Conservation (phyloP, 495 filamentous ascomycete species). For the Aspergillus avenaceus region DNA sequence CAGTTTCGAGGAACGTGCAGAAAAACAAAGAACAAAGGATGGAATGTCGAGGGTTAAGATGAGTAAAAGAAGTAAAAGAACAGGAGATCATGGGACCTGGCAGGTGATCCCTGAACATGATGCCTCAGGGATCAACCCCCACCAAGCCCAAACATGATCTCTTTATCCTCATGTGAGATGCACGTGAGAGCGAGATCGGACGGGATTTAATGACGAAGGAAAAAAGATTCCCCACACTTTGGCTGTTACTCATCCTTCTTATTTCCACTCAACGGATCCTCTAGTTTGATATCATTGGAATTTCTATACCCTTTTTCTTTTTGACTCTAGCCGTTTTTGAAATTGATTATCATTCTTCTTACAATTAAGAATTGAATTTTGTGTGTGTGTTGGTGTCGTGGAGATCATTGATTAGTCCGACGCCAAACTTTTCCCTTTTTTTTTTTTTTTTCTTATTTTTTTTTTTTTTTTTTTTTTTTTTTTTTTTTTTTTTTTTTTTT, state of each 20-base stretch:
- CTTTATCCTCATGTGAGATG: slow-evolving; percentile 10
- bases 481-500: background rate
- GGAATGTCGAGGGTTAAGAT: no score
- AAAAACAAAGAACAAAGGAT: no score
- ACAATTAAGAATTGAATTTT: background rate
- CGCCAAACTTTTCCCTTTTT: background rate
- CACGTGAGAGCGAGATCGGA: slow-evolving; percentile 21
- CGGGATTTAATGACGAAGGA: slow-evolving; percentile 8
- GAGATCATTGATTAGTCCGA: background rate
- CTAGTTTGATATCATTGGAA: no score
- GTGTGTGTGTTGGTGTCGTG: background rate
- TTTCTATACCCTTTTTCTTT: no score
- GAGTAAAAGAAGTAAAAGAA: background rate
- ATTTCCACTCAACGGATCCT: no score
- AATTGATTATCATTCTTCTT: no score
- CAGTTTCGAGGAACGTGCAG: no score
- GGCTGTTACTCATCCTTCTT: slow-evolving; percentile 13
- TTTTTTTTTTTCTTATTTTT: background rate
- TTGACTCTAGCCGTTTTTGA: no score
- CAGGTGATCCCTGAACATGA: background rate
- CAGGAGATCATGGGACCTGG: background rate
- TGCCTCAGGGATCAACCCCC: background rate
- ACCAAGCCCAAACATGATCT: no score
- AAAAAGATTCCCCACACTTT: background rate
- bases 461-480: background rate